Conservation (phyloP, 2,329 filamentous ascomycete genomes). For the Colletotrichum scovillei region DNA sequence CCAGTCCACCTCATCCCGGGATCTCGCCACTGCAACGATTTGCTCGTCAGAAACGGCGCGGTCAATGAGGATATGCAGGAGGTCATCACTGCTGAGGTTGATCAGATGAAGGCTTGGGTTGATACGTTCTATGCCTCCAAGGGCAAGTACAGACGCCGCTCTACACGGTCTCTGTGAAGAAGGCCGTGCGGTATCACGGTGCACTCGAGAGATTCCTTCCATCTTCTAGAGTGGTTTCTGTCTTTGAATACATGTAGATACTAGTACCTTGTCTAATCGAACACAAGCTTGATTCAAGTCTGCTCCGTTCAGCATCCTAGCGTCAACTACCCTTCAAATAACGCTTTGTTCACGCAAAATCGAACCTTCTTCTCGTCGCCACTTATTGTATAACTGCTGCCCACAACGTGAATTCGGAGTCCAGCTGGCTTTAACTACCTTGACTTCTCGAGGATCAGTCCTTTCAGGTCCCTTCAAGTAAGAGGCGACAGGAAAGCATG, state of each 20-base stretch:
- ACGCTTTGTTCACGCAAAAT: too few relatives aligned
- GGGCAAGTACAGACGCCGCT: background rate
- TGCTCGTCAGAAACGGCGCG: conserved; percentile 56
- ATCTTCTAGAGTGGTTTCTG: background rate
- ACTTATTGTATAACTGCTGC: too few relatives aligned
- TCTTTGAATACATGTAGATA: background rate
- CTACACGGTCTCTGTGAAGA: background rate
- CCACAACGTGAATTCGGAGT: too few relatives aligned
- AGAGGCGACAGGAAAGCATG: too few relatives aligned
- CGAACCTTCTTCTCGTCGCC: too few relatives aligned
- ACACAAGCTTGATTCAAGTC: background rate
- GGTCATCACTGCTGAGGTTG: conserved; percentile 59
- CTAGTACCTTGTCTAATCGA: background rate
- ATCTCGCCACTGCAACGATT: conserved; percentile 67
- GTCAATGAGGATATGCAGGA: conserved; percentile 55
- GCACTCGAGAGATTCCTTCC: background rate
- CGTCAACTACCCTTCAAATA: too few relatives aligned
- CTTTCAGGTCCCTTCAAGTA: too few relatives aligned
- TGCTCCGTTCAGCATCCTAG: background rate
- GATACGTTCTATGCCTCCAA: conserved; percentile 54
- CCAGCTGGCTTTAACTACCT: too few relatives aligned
- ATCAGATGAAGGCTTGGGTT: conserved; percentile 65
- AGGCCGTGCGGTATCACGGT: background rate
- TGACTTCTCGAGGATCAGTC: too few relatives aligned
- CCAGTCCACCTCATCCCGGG: conserved; percentile 65